Percentiles rank a stretch among this genome's conserved stretches.
phyloP scores from a whole-genome alignment of 306 rosid genomes.

The Dryas octopetala region DNA sequence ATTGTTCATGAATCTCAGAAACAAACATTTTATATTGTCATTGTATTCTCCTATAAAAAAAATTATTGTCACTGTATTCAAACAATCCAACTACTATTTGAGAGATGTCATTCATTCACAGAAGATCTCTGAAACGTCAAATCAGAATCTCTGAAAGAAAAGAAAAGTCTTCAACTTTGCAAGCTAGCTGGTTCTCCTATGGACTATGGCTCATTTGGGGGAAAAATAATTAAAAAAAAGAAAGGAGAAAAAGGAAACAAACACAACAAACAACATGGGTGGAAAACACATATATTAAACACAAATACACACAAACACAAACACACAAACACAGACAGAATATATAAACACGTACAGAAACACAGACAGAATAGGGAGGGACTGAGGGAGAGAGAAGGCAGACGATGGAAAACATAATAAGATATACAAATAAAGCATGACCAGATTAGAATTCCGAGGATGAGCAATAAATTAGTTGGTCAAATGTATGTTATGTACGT shows the following conservation, averaged over 20 bases:
- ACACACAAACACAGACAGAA: conserved; percentile 9
- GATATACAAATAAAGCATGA: neutral
- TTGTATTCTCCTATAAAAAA: neutral
- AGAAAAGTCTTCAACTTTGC: conserved; percentile 21
- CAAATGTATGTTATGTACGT: neutral
- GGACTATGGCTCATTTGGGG: conserved; percentile 28
- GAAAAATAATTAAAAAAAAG: conserved; percentile 8
- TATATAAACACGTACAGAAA: neutral
- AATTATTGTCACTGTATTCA: conserved; percentile 17
- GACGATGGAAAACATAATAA: conserved; percentile 21
- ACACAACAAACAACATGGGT: conserved; percentile 37
- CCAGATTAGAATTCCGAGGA: neutral
- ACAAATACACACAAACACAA: conserved; percentile 11
- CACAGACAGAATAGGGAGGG: neutral
- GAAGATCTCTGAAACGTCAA: conserved; percentile 42
- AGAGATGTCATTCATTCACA: conserved; percentile 27
- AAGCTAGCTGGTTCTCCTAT: conserved; percentile 23
- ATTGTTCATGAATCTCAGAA: neutral
- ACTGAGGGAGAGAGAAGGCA: conserved; percentile 2
- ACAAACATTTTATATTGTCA: neutral
- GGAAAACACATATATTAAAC: neutral
- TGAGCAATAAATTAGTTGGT: neutral
- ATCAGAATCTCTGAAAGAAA: conserved; percentile 40
- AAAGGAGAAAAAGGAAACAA: conserved; percentile 20
- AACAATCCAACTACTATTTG: conserved; percentile 39